phyloP scores from a whole-genome alignment of 768 basidiomycete species.

The Tricholoma matsutake region DNA sequence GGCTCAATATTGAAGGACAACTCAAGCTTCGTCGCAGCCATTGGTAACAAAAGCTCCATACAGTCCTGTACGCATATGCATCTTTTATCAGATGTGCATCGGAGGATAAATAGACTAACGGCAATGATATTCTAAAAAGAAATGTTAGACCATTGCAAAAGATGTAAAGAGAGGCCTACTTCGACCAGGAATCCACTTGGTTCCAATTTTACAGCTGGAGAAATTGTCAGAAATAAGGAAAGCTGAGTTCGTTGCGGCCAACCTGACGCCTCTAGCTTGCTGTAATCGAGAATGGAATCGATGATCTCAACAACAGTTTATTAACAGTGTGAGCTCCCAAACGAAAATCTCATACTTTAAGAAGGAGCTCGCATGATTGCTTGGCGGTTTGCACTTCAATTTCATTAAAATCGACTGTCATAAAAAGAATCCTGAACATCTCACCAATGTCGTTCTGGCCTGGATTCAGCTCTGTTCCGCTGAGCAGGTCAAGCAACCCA shows the following conservation, averaged over 20 bases:
- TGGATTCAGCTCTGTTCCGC: conserved; percentile 64
- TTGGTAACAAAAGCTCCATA: conserved; percentile 71
- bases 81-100: conserved; percentile 3
- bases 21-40: conserved; percentile 73
- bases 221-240: conserved; percentile 7
- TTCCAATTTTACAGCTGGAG: conserved; percentile 64
- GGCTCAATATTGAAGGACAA: conserved; percentile 69
- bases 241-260: conserved; percentile 3
- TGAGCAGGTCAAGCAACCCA: conserved; percentile 70
- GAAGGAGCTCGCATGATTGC: conserved; percentile 69
- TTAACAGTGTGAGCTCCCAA: neutral
- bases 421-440: neutral
- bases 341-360: conserved; percentile 44
- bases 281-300: conserved; percentile 76
- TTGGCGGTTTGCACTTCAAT: conserved; percentile 68
- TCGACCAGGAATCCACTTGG: conserved; percentile 64
- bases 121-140: conserved; percentile 56
- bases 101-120: conserved; percentile 31
- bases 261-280: conserved; percentile 77
- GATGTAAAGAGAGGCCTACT: conserved; percentile 25
- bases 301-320: conserved; percentile 51
- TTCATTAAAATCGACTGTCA: neutral
- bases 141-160: neutral
- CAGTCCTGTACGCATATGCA: conserved; percentile 49
- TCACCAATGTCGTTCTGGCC: conserved; percentile 70